Percentiles rank a stretch among this genome's conserved stretches.
These are phyloP conservation scores for Nepenthes mirabilis DNA, from an alignment of 148 eudicot species.

Conservation along the genomic window DNA sequence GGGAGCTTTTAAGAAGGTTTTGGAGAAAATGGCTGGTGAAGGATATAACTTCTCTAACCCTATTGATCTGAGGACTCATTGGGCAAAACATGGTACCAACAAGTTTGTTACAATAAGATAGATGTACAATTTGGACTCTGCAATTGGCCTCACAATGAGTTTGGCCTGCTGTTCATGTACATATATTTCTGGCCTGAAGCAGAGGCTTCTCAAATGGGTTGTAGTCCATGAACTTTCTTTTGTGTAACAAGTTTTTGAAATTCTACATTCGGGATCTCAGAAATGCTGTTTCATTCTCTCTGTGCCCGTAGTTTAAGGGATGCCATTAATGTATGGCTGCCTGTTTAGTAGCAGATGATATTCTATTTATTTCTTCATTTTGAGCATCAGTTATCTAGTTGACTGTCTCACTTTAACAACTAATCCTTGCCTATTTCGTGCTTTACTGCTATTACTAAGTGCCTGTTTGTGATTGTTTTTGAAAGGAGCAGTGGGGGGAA, in stretches of 20 bases:
- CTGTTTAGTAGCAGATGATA: slow-evolving; percentile 24
- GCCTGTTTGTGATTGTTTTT: too few species aligned
- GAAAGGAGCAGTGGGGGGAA: too few species aligned
- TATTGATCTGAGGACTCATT: slow-evolving; percentile 37
- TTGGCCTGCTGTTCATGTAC: slow-evolving; percentile 40
- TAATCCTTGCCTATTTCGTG: too few species aligned
- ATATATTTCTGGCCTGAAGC: slow-evolving; percentile 25
- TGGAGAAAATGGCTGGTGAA: slow-evolving; percentile 43
- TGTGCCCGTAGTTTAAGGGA: slow-evolving; percentile 27
- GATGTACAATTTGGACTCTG: slow-evolving; percentile 20
- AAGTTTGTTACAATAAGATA: slow-evolving; percentile 46
- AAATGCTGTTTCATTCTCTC: slow-evolving; percentile 22
- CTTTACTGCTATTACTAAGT: too few species aligned
- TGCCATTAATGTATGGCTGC: slow-evolving; percentile 32
- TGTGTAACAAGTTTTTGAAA: slow-evolving; percentile 16
- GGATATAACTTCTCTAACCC: slow-evolving; percentile 38
- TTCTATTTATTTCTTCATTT: slow-evolving; percentile 23
- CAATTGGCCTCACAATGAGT: slow-evolving; percentile 19
- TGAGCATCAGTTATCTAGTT: too few species aligned
- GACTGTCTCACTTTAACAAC: too few species aligned
- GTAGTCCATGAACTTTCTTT: slow-evolving; percentile 20
- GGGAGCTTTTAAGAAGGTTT: slow-evolving; percentile 40
- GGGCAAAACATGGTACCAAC: slow-evolving; percentile 47
- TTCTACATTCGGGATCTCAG: slow-evolving; percentile 16
- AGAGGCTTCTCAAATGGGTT: slow-evolving; percentile 23